These are phyloP conservation scores for Citrus maxima DNA, from an alignment of 345 rosid species.

Conservation along the genomic window DNA sequence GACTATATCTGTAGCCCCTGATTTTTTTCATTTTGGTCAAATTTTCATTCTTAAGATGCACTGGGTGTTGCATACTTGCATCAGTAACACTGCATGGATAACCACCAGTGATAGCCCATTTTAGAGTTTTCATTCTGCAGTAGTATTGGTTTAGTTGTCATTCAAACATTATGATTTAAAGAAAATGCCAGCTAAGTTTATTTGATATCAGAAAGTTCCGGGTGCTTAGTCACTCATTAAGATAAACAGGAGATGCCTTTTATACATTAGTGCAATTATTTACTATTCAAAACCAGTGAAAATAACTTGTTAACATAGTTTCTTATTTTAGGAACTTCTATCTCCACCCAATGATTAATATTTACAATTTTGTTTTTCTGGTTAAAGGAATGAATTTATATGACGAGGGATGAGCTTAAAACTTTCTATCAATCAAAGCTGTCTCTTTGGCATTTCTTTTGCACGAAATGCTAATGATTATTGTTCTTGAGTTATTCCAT, in stretches of 20 bases:
- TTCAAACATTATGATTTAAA: conserved; percentile 1
- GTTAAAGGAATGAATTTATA: not conserved
- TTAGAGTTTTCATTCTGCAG: not conserved
- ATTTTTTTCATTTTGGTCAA: not conserved
- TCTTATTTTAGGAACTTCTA: not conserved
- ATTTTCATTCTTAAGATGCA: not conserved
- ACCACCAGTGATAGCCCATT: not conserved
- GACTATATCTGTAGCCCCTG: conserved; percentile 1
- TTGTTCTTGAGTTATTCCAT: not conserved
- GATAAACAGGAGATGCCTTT: not conserved
- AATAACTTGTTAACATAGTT: not conserved
- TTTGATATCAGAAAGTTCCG: not conserved
- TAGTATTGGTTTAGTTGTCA: not conserved
- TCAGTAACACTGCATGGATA: not conserved
- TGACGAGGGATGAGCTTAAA: not conserved
- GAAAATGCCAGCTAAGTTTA: not conserved
- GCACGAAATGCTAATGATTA: not conserved
- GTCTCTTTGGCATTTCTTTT: not conserved
- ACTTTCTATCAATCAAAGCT: not conserved
- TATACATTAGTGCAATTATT: not conserved
- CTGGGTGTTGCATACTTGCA: not conserved
- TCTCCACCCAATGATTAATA: not conserved
- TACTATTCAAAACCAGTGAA: not conserved
- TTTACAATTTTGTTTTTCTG: not conserved
- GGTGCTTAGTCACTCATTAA: not conserved